Evolutionary conservation across 768 basidiomycete species (phyloP), one percentile per base, ranked within the genome.

Genomic region (Leucosporidium creatinivorum): DNA sequence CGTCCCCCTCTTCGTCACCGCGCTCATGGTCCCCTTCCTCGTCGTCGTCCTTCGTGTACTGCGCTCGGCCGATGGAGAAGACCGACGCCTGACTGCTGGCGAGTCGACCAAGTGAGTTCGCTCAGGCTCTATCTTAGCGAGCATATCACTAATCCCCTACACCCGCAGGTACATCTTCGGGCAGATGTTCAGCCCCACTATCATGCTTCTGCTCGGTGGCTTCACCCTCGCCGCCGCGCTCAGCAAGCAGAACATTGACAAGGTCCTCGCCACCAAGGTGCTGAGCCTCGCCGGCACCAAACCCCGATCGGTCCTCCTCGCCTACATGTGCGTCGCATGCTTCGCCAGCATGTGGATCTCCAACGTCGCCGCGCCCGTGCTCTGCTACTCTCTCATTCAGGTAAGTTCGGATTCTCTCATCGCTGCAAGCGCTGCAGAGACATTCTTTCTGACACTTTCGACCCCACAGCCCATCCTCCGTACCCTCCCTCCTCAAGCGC

Each of bases 331-430:
- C 54, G 93, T 99, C 23, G 89, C 93, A 3, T 97, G 93, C 76
- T 99, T 99, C 77, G 92, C 93, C 4, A 93, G 90, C 78, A 99
- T 98, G 94, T 98, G 93, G 96, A 98, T 99, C 75, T 93, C 91
- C 79, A 98, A 99, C 76, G 96, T 99, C 25, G 94, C 96, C 5
- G 96, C 96, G 23, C 93, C 94, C 15, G 96, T 94, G 3, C 82
- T 98, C 17, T 97, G 96, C 81, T 98, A 96, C 77, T 90, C 93
- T 25, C 82, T 99, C 66, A 93, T 98, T 77, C 87, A 88, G 77
- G 92, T 93, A 79, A 66, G 85, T 21, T 58, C n/a, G 21, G 0
- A 19, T 17, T 51, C 21, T 18, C 8, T 26, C 39, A 23, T 50
- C 50, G 71, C 69, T 73, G 48, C 73, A 72, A 59, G 51, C 68